Evolutionary conservation across 2,329 filamentous ascomycete species (phyloP).

Genomic region (Penicillium paneum): DNA sequence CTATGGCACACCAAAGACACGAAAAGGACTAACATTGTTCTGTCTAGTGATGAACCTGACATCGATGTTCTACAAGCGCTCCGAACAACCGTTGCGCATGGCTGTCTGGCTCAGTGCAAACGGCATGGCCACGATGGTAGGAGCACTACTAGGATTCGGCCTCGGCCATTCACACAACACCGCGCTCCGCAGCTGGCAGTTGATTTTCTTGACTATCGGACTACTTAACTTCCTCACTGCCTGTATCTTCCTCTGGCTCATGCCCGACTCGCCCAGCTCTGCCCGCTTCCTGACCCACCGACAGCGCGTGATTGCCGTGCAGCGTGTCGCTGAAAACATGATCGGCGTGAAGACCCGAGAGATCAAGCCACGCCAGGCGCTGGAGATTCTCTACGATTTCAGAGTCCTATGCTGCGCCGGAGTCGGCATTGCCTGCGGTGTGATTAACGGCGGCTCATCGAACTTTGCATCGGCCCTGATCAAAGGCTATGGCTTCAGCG

Average conservation of each 20-base stretch:
- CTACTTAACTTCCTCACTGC: constrained; percentile 47
- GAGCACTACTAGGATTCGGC: constrained; percentile 37
- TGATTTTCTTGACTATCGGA: constrained; percentile 45
- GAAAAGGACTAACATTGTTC: background rate
- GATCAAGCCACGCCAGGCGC: constrained; percentile 35
- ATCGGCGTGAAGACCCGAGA: constrained; percentile 41
- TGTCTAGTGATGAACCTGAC: constrained; percentile 34
- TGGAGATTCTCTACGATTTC: constrained; percentile 42
- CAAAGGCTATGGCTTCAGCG: constrained; percentile 42
- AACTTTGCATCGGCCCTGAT: constrained; percentile 50
- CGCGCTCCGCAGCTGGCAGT: constrained; percentile 32
- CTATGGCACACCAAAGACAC: background rate
- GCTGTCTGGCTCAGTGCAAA: constrained; percentile 39
- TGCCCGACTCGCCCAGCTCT: constrained; percentile 40
- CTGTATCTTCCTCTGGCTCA: constrained; percentile 31
- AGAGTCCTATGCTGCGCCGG: constrained; percentile 39
- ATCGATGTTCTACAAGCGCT: constrained; percentile 39
- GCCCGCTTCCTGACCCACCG: constrained; percentile 40
- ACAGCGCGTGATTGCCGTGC: constrained; percentile 41
- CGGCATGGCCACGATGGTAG: constrained; percentile 38
- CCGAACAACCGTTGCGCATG: constrained; percentile 38
- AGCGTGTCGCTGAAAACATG: constrained; percentile 42
- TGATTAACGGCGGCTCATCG: constrained; percentile 50
- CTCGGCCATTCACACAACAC: constrained; percentile 33
- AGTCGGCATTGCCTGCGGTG: constrained; percentile 45